Percentiles rank a stretch among this genome's conserved stretches.
Evolutionary conservation across 2,329 filamentous ascomycete species (phyloP).

Genomic region (Aspergillus fijiensis): DNA sequence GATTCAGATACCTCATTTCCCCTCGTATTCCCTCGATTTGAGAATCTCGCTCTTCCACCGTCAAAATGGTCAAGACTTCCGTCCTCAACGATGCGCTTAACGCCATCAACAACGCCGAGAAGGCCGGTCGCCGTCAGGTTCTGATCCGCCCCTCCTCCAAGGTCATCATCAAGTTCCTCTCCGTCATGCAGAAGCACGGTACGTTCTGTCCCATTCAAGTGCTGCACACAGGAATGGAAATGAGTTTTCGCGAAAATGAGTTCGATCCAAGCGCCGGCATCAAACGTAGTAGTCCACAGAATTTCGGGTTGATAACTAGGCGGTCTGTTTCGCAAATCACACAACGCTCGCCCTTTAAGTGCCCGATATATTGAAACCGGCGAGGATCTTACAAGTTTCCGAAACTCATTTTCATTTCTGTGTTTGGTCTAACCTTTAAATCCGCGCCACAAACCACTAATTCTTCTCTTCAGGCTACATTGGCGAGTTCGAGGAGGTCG

Average conservation of each 20-base stretch:
- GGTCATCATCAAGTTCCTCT: slow-evolving; percentile 99
- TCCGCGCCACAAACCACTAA: slow-evolving; percentile 78
- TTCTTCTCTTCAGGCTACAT: slow-evolving; percentile 74
- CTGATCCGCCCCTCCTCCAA: slow-evolving; percentile 97
- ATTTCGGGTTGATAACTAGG: slow-evolving; percentile 99
- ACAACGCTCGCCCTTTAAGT: slow-evolving; percentile 99
- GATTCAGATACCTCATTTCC: slow-evolving; percentile 40
- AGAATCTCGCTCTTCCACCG: slow-evolving; percentile 57
- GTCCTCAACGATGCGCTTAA: slow-evolving; percentile 99
- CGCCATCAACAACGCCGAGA: slow-evolving; percentile 99
- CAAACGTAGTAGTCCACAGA: slow-evolving; percentile 13
- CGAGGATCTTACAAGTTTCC: slow-evolving; percentile 97
- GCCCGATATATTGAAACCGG: slow-evolving; percentile 85
- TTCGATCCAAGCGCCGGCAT: neutral
- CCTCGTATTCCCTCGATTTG: slow-evolving; percentile 43
- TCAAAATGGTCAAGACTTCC: slow-evolving; percentile 98
- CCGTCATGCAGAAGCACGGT: slow-evolving; percentile 99
- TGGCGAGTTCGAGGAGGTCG: slow-evolving; percentile 98
- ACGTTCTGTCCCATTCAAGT: slow-evolving; percentile 50
- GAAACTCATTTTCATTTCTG: slow-evolving; percentile 50
- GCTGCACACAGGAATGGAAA: neutral
- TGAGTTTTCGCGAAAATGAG: neutral
- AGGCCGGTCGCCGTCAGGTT: slow-evolving; percentile 99
- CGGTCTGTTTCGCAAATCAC: slow-evolving; percentile 73
- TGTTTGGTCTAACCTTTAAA: slow-evolving; percentile 90